Conservation (phyloP, 2,329 filamentous ascomycete genomes). For the Penicillium sp. region DNA sequence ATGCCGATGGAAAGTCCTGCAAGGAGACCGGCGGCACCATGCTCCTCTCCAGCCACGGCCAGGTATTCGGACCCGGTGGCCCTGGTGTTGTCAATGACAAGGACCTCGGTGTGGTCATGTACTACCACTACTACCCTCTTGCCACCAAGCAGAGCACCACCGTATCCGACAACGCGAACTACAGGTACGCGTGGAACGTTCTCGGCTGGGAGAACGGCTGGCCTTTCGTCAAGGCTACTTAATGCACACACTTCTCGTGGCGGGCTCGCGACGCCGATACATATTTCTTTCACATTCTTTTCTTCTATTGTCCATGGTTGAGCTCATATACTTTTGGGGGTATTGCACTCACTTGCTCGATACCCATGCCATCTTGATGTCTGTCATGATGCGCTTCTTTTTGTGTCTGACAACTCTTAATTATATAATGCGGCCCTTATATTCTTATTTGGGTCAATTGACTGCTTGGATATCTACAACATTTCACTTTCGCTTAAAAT, state of each 20-base stretch:
- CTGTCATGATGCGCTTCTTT: neutral
- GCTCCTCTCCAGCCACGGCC: conserved; percentile 60
- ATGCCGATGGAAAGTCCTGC: conserved; percentile 56
- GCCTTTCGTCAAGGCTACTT: conserved; percentile 36
- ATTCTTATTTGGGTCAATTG: neutral
- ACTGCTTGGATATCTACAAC: neutral
- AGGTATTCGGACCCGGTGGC: conserved; percentile 65
- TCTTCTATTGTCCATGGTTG: conserved; percentile 22
- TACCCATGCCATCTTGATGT: conserved; percentile 17
- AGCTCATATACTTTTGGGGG: conserved; percentile 14
- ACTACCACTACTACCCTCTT: conserved; percentile 58
- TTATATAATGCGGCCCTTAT: conserved; percentile 9
- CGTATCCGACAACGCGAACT: conserved; percentile 40
- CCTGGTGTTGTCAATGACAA: conserved; percentile 46
- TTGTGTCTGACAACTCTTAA: conserved; percentile 10
- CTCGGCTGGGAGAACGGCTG: conserved; percentile 47
- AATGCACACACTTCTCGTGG: conserved; percentile 12
- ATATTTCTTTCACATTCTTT: conserved; percentile 2
- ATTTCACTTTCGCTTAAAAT: neutral
- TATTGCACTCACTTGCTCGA: conserved; percentile 18
- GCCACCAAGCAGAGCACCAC: conserved; percentile 54
- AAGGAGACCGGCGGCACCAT: conserved; percentile 59
- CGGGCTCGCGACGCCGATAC: conserved; percentile 1
- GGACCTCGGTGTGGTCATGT: conserved; percentile 55
- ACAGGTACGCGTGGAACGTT: conserved; percentile 52